Conservation (phyloP, 257 asterid genomes). For the Mitragyna speciosa region DNA sequence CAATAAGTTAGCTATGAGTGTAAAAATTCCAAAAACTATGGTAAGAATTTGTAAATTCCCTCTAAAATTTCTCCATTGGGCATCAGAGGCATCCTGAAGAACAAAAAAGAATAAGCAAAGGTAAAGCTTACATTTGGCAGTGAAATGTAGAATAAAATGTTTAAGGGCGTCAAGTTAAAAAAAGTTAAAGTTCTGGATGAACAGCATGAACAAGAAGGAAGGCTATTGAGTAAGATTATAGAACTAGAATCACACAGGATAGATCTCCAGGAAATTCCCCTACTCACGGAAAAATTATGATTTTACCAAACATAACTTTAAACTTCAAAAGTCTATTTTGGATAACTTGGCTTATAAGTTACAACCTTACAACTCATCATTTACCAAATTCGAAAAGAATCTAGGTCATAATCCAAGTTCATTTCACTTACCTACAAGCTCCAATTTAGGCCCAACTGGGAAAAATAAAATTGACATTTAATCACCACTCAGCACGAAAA, state of each 20-base stretch:
- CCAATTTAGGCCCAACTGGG: no score
- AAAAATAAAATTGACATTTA: no score
- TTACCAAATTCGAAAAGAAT: neutral
- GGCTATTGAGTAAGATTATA: neutral
- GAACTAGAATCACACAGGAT: neutral
- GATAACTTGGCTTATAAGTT: neutral
- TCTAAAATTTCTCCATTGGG: conserved; percentile 94
- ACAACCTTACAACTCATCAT: neutral
- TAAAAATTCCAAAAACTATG: conserved; percentile 63
- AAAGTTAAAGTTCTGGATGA: neutral
- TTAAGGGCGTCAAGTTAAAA: neutral
- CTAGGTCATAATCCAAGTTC: neutral
- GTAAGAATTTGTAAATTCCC: conserved; percentile 74
- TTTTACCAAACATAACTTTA: neutral
- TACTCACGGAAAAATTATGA: neutral
- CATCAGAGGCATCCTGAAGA: conserved; percentile 79
- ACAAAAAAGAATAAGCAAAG: conserved; percentile 10
- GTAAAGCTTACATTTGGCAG: conserved; percentile 14
- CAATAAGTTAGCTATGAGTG: conserved; percentile 57
- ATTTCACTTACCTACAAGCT: neutral
- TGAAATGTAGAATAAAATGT: neutral
- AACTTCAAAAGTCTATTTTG: neutral
- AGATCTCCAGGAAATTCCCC: neutral
- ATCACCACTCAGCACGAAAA: neutral
- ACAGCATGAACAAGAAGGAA: neutral